Conservation (phyloP, 768 basidiomycete genomes). For the Calocybe gangraenosa region DNA sequence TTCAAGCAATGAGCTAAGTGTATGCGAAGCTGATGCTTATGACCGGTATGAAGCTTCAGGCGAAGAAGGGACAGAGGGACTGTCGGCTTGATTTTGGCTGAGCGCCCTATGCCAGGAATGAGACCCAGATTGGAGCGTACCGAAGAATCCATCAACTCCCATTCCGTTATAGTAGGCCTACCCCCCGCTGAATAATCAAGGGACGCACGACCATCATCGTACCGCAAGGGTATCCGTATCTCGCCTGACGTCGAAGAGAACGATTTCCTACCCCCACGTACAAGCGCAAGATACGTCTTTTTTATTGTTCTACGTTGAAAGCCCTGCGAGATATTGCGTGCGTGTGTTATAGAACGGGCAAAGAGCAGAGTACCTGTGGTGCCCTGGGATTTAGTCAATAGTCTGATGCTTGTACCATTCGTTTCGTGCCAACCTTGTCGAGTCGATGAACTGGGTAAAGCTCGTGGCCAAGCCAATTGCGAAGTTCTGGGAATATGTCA, state of each 20-base stretch:
- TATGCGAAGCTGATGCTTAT: constrained; percentile 70
- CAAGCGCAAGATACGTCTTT: constrained; percentile 64
- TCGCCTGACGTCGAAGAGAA: constrained; percentile 36
- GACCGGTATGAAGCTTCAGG: constrained; percentile 54
- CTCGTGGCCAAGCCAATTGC: constrained; percentile 21
- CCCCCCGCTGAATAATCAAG: constrained; percentile 27
- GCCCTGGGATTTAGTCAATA: constrained; percentile 28
- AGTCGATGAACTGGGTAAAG: constrained; percentile 60
- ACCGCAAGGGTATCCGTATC: constrained; percentile 39
- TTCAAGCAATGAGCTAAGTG: constrained; percentile 52
- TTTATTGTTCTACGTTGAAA: constrained; percentile 42
- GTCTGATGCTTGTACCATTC: background rate
- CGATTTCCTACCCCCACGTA: constrained; percentile 45
- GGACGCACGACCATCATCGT: constrained; percentile 43
- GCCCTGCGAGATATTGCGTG: constrained; percentile 51
- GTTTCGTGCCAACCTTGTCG: constrained; percentile 47
- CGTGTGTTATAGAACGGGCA: constrained; percentile 37
- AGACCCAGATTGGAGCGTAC: constrained; percentile 31
- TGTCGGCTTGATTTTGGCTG: constrained; percentile 20
- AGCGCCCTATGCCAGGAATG: background rate
- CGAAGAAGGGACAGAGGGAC: constrained; percentile 54
- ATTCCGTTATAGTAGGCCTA: constrained; percentile 44
- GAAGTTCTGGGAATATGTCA: constrained; percentile 7
- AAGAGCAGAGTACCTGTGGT: constrained; percentile 65
- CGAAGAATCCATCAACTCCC: constrained; percentile 57